These are phyloP conservation scores for Sanguinoderma infundibulare DNA, from an alignment of 1,284 basidiomycete species.

Conservation along the genomic window DNA sequence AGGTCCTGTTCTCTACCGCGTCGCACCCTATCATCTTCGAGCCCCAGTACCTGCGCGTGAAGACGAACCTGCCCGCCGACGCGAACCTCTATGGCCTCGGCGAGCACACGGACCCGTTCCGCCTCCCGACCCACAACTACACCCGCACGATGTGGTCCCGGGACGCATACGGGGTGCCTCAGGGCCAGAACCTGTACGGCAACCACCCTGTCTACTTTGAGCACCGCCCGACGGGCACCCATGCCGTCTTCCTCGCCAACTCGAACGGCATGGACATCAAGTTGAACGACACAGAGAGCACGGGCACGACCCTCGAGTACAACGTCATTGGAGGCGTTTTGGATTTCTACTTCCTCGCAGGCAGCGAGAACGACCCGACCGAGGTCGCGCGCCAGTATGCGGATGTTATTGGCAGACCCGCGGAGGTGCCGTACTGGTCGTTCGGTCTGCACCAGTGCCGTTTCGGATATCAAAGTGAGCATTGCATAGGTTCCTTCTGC, in stretches of 20 bases:
- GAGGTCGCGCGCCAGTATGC: slow-evolving; percentile 71
- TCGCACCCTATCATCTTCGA: slow-evolving; percentile 73
- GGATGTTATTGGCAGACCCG: slow-evolving; percentile 61
- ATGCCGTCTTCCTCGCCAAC: slow-evolving; percentile 71
- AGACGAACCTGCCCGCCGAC: slow-evolving; percentile 54
- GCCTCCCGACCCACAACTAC: slow-evolving; percentile 61
- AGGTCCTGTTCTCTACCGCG: slow-evolving; percentile 73
- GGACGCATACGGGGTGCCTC: slow-evolving; percentile 61
- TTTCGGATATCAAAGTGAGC: slow-evolving; percentile 63
- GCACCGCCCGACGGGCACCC: slow-evolving; percentile 64
- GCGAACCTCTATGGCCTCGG: slow-evolving; percentile 83
- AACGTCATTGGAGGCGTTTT: slow-evolving; percentile 73
- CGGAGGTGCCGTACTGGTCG: slow-evolving; percentile 73
- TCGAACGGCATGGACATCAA: slow-evolving; percentile 80
- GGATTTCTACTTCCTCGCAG: slow-evolving; percentile 79
- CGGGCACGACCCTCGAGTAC: slow-evolving; percentile 61
- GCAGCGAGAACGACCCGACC: slow-evolving; percentile 62
- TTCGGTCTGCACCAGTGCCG: slow-evolving; percentile 77
- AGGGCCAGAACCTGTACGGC: slow-evolving; percentile 65
- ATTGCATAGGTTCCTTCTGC: not conserved
- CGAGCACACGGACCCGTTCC: slow-evolving; percentile 73
- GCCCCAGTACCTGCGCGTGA: slow-evolving; percentile 77
- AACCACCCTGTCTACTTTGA: slow-evolving; percentile 76
- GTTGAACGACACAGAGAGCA: slow-evolving; percentile 48
- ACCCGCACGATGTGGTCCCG: slow-evolving; percentile 73